Evolutionary conservation across 352 stramenopile genomes (phyloP).

Genomic region (Lagenidium giganteum): DNA sequence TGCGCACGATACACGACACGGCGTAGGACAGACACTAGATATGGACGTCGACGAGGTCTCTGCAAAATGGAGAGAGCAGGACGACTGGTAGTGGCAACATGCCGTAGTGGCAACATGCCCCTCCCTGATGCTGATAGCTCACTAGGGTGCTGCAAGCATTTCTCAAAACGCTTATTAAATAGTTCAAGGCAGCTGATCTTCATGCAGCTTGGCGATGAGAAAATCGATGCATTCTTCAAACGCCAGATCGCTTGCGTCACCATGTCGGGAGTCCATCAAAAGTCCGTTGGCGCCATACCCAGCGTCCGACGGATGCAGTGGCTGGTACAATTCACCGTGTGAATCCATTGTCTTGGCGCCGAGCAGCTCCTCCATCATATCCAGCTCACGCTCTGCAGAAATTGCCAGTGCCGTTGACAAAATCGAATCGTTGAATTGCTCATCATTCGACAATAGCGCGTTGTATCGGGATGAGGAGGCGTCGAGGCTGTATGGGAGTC

Average conservation of each 20-base stretch:
- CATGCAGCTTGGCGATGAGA: conserved; percentile 42
- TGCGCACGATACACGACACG: too few relatives aligned
- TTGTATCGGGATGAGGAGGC: conserved; percentile 59
- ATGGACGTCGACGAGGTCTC: too few relatives aligned
- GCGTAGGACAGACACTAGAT: too few relatives aligned
- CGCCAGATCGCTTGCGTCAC: conserved; percentile 52
- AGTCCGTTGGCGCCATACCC: conserved; percentile 1
- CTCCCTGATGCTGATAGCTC: too few relatives aligned
- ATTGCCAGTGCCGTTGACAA: conserved; percentile 71
- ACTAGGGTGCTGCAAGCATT: not conserved
- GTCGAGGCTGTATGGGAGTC: conserved; percentile 62
- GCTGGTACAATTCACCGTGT: conserved; percentile 29
- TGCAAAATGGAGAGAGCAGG: too few relatives aligned
- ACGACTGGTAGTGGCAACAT: too few relatives aligned
- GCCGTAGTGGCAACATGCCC: too few relatives aligned
- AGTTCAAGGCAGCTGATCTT: conserved; percentile 14
- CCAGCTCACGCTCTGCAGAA: conserved; percentile 59
- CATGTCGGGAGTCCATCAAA: conserved; percentile 33
- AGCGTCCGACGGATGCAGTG: conserved; percentile 23
- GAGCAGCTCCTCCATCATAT: conserved; percentile 40
- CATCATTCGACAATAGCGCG: conserved; percentile 59
- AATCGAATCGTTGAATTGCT: conserved; percentile 81
- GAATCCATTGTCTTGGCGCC: conserved; percentile 6
- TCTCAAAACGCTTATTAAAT: conserved; percentile 33
- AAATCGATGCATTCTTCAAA: conserved; percentile 83